Evolutionary conservation across 208 protist species (phyloP), one percentile per base, ranked within the genome.

Genomic region (Leishmania aethiopica): DNA sequence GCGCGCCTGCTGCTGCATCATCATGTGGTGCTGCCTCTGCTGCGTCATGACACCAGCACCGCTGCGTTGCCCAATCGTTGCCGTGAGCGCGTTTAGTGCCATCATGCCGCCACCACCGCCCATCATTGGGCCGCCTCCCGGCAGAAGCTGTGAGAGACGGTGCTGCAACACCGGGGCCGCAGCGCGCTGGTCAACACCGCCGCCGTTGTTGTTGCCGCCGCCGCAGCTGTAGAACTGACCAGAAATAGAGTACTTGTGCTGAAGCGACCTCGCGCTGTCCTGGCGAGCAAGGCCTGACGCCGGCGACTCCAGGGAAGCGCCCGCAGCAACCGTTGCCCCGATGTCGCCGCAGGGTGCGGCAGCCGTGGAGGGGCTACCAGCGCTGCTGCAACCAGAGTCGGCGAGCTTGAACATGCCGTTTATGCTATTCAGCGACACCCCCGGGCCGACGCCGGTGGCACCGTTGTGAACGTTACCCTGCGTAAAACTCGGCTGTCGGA

Each of bases 171-270:
- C 2, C 32, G 57, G 22, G 37, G 51, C 10, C 17, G 55, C 35
- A 32, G n/a, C 47, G 32, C n/a, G 1, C 37, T 5, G 37, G 78
- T 42, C 37, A 47, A 15, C 25, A 51, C 57, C 51, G 4, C 64
- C 47, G 5, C n/a, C 25, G 53, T 51, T 7, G 19, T 37, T 42
- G 59, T 19, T 22, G 22, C 19, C 6, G 79, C 45, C 67, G 49
- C 42, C 75, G 77, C 80, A 84, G 67, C 79, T 72, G 70, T 81
- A 88, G 72, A 92, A 90, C 78, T 90, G 86, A 4, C 86, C 86
- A 3, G 89, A 77, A 42, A 90, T 88, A 79, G 85, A 89, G 71
- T 88, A 88, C 59, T 69, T 82, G 66, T 86, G 83, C 76, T 89
- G 83, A 1, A 92, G 64, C 7, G 72, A 66, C 13, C 47, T 84